Base-by-base conservation (phyloP, 1,284 basidiomycete genomes). In the Coniferiporia sulphurascens region DNA sequence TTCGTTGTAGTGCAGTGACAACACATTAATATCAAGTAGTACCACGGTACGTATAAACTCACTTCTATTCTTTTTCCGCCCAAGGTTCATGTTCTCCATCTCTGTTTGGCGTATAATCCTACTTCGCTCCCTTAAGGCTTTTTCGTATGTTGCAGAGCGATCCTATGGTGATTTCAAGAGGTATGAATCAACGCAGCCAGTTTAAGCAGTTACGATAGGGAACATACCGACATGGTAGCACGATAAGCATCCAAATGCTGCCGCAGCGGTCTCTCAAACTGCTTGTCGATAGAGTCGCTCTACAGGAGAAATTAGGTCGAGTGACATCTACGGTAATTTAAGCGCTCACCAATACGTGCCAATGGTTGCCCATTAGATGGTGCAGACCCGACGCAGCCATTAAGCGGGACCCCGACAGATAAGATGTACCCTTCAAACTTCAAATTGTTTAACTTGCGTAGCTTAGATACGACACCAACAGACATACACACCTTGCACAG, bases 361-460 rank as follows among this genome's bases (percentile, higher is more conserved):
- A 93, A 67, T 96, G 93, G 72, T 96, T 96, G 57, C 89, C 87
- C 68, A 96, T 89, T 64, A 98, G 82, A 72, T 94, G 92, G 72
- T 97, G 93, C 54, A 97, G 76, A 1, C 95, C 95, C 15, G 89
- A 86, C n/a, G 90, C 86, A 36, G 90, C 91, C 69, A 94, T 85
- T 51, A 92, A 73, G 63, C 89, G 76, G 62, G 87, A 81, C 64
- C 92, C 80, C 50, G 90, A 74, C 72, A 94, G 84, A 72, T 95
- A 86, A 65, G 86, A 76, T 52, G 91, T 81, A 61, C 93, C 84
- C 74, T 95, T 91, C 66, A 91, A 74, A 60, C 88, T 90, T 63
- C 36, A 50, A 53, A 32, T 52, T 19, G 19, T 43, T 61, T 19
- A 19, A 45, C 32, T 52, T 15, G 21, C 17, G 32, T 19, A 38